phyloP scores from a whole-genome alignment of 768 basidiomycete species.

The Collybia sordida region DNA sequence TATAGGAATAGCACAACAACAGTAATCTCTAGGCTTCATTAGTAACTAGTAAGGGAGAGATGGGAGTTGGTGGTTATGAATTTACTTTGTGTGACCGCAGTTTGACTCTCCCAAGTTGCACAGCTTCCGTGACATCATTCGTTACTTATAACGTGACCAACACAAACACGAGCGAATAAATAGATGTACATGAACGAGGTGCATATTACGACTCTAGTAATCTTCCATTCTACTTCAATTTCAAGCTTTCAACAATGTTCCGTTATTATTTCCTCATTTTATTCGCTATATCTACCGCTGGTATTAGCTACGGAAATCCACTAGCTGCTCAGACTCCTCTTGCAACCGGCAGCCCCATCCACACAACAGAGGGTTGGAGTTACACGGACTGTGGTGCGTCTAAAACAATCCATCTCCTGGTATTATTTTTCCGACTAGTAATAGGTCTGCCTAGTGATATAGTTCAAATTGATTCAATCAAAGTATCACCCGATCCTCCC shows the following conservation, averaged over 20 bases:
- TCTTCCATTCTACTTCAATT: constrained; percentile 15
- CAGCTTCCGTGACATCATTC: not conserved
- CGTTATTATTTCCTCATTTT: constrained; percentile 19
- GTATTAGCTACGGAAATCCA: constrained; percentile 16
- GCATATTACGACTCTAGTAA: constrained; percentile 7
- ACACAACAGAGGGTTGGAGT: constrained; percentile 53
- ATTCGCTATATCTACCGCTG: constrained; percentile 21
- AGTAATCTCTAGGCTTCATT: constrained; percentile 85
- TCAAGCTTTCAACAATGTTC: constrained; percentile 17
- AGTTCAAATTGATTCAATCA: constrained; percentile 69
- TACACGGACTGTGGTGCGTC: constrained; percentile 76
- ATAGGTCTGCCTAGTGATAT: constrained; percentile 45
- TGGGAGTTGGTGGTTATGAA: not conserved
- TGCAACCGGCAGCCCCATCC: constrained; percentile 22
- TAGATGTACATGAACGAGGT: too few relatives aligned
- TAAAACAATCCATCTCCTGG: not conserved
- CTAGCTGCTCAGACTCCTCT: constrained; percentile 22
- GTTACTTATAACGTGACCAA: not conserved
- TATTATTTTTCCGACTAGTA: constrained; percentile 7
- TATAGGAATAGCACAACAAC: constrained; percentile 90
- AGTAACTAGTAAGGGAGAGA: constrained; percentile 20
- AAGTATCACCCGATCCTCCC: constrained; percentile 85
- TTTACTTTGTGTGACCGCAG: not conserved
- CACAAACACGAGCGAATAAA: too few relatives aligned
- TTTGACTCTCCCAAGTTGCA: not conserved